Percentiles rank a stretch among this genome's conserved stretches.
These are phyloP conservation scores for Ceratocystiopsis sp. DNA, from an alignment of 2,329 filamentous ascomycete genomes.

Conservation along the genomic window DNA sequence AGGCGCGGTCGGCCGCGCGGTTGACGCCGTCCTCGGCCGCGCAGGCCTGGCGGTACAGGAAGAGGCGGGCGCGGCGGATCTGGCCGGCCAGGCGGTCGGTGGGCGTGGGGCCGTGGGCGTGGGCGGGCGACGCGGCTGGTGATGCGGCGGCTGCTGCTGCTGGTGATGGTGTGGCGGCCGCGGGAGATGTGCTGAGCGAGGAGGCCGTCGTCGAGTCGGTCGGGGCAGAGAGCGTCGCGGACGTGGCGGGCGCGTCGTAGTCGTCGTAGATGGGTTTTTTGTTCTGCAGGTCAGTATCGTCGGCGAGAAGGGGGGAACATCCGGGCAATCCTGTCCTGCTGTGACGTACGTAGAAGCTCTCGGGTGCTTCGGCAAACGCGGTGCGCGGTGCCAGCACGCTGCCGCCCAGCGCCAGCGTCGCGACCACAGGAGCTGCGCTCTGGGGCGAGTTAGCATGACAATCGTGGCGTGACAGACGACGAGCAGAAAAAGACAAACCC, in stretches of 20 bases:
- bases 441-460: slow-evolving; percentile 11
- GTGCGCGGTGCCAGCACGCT: slow-evolving; percentile 29
- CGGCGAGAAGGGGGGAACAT: no score
- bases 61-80: slow-evolving; percentile 63
- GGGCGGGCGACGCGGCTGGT: slow-evolving; percentile 14
- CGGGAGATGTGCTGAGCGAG: no score
- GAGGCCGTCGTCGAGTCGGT: slow-evolving; percentile 6
- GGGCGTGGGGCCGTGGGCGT: slow-evolving; percentile 45
- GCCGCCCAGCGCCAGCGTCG: slow-evolving; percentile 31
- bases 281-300: slow-evolving; percentile 15
- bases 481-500: slow-evolving; percentile 23
- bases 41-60: slow-evolving; percentile 60
- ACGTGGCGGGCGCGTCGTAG: slow-evolving; percentile 23
- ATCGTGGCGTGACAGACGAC: neutral
- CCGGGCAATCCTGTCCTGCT: no score
- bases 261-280: slow-evolving; percentile 74
- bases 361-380: slow-evolving; percentile 34
- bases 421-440: slow-evolving; percentile 35
- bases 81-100: slow-evolving; percentile 79
- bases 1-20: slow-evolving; percentile 58
- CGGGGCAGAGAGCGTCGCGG: slow-evolving; percentile 9
- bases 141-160: slow-evolving; percentile 5
- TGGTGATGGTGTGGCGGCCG: neutral
- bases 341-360: slow-evolving; percentile 9
- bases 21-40: slow-evolving; percentile 72